Percentiles rank a stretch among this genome's conserved stretches.
phyloP scores from a whole-genome alignment of 2,329 filamentous ascomycete species.

The Hymenoscyphus infarciens region DNA sequence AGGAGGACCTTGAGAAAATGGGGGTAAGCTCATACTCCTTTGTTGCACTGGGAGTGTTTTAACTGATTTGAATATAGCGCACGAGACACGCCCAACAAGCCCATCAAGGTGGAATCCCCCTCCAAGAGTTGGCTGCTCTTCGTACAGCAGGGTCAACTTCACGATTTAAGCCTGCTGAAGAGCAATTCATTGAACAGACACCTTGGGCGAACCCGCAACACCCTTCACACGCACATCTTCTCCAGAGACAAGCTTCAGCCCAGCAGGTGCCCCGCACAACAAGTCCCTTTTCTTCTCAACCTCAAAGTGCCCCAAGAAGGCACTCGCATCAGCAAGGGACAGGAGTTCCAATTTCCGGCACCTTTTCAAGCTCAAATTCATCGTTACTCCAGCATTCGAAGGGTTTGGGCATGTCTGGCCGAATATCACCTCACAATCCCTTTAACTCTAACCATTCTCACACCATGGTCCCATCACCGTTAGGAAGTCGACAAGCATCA shows the following conservation, averaged over 20 bases:
- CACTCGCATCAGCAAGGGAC: conserved; percentile 38
- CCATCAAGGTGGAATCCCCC: conserved; percentile 26
- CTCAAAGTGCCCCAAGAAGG: conserved; percentile 35
- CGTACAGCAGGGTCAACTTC: conserved; percentile 33
- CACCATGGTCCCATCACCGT: conserved; percentile 32
- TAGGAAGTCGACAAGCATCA: conserved; percentile 34
- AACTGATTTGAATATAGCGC: conserved; percentile 27
- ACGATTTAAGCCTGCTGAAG: conserved; percentile 60
- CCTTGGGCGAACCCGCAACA: conserved; percentile 91
- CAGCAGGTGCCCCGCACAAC: conserved; percentile 39
- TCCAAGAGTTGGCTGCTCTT: conserved; percentile 35
- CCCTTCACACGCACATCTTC: conserved; percentile 53
- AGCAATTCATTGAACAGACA: conserved; percentile 84
- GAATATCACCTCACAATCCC: conserved; percentile 33
- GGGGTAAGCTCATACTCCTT: conserved; percentile 57
- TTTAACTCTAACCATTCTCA: conserved; percentile 31
- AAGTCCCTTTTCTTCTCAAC: conserved; percentile 34
- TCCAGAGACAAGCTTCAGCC: conserved; percentile 40
- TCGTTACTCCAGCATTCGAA: conserved; percentile 29
- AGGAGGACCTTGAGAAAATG: conserved; percentile 86
- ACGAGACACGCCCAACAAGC: conserved; percentile 27
- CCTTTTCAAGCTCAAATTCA: conserved; percentile 31
- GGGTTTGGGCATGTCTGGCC: conserved; percentile 25
- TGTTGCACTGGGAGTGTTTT: conserved; percentile 4
- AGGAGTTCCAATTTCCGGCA: conserved; percentile 33